Percentiles rank a stretch among this genome's conserved stretches.
Evolutionary conservation across 768 basidiomycete genomes (phyloP).

Genomic region (Podaxis carcinomalis): DNA sequence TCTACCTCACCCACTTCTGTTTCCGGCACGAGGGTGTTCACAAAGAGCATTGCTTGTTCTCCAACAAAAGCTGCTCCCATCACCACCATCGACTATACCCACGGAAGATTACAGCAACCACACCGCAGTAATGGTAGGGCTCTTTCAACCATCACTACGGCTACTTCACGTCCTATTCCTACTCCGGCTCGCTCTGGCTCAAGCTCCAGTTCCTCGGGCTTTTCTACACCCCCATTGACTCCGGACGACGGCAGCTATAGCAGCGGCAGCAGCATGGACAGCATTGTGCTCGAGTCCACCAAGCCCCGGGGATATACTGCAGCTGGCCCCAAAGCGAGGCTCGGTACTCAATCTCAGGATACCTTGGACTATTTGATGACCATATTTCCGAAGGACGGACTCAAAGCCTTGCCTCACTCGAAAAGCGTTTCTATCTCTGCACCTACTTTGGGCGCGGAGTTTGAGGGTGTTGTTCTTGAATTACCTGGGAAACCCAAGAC

Average conservation of each 20-base stretch:
- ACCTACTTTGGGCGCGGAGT: constrained; percentile 61
- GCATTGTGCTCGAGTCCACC: constrained; percentile 34
- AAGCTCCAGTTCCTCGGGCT: constrained; percentile 43
- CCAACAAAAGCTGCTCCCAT: constrained; percentile 17
- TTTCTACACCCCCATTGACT: constrained; percentile 74
- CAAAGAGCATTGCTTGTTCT: constrained; percentile 17
- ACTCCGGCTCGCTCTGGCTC: constrained; percentile 29
- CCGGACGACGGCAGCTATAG: constrained; percentile 62
- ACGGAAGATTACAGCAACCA: constrained; percentile 10
- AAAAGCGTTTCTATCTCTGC: constrained; percentile 72
- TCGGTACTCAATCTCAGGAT: constrained; percentile 33
- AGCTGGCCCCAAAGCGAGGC: neutral
- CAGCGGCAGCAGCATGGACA: constrained; percentile 25
- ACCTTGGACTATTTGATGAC: constrained; percentile 76
- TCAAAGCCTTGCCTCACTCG: constrained; percentile 65
- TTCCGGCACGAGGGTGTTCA: constrained; percentile 5
- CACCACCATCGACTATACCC: constrained; percentile 15
- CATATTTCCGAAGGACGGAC: constrained; percentile 71
- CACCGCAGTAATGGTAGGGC: neutral
- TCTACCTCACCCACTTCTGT: constrained; percentile 14
- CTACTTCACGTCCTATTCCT: constrained; percentile 11
- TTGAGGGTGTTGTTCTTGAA: constrained; percentile 77
- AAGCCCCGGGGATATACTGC: constrained; percentile 25
- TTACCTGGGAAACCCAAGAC: constrained; percentile 69
- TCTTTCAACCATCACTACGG: neutral